Conservation (phyloP, 371 early-diverging fungal genomes). For the Mortierella polycephala region DNA sequence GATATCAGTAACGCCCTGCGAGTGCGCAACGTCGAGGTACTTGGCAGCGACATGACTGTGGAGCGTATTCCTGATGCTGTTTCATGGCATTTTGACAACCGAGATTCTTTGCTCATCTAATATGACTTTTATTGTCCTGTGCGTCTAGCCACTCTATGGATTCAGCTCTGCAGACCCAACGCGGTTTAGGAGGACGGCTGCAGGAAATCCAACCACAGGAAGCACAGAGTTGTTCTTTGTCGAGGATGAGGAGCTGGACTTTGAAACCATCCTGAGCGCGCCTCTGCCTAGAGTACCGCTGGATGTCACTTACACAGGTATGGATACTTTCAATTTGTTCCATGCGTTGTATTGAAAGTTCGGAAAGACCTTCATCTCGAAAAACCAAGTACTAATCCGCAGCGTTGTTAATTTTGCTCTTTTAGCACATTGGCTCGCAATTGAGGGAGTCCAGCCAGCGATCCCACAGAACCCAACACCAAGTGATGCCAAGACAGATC, state of each 20-base stretch:
- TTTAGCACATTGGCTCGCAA: conserved; percentile 97
- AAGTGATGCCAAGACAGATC: conserved; percentile 68
- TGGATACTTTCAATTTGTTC: conserved; percentile 16
- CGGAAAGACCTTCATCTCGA: too few relatives aligned
- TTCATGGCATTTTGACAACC: too few relatives aligned
- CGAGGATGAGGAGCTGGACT: conserved; percentile 97
- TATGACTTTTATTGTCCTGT: neutral
- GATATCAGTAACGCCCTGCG: conserved; percentile 97
- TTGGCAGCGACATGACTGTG: too few relatives aligned
- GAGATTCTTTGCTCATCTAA: too few relatives aligned
- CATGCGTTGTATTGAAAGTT: neutral
- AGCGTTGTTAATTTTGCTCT: too few relatives aligned
- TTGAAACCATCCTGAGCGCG: conserved; percentile 90
- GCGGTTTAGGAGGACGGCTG: conserved; percentile 76
- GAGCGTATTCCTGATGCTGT: neutral
- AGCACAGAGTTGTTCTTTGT: conserved; percentile 87
- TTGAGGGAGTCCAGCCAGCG: conserved; percentile 99
- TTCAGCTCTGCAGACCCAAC: conserved; percentile 83
- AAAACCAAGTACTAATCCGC: too few relatives aligned
- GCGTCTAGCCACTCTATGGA: conserved; percentile 92
- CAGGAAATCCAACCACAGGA: conserved; percentile 57
- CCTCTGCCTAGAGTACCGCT: conserved; percentile 96
- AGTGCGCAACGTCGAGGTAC: conserved; percentile 95
- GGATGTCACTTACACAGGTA: conserved; percentile 85
- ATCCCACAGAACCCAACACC: conserved; percentile 98